Evolutionary conservation across 768 basidiomycete genomes (phyloP).

Genomic region (Infundibulicybe gibba): DNA sequence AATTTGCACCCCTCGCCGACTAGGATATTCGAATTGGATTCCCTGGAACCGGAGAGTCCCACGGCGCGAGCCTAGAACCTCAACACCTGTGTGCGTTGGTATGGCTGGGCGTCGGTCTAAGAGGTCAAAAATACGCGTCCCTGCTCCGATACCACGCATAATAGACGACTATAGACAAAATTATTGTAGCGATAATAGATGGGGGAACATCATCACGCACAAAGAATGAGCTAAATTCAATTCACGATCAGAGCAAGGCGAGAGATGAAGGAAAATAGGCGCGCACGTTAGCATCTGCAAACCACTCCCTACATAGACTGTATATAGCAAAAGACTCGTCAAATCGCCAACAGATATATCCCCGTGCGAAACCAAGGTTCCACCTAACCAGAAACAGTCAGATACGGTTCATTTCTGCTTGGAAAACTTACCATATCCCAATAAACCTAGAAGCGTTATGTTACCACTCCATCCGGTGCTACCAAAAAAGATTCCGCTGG

Average conservation of each 20-base stretch:
- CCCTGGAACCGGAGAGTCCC: conserved; percentile 80
- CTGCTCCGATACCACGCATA: conserved; percentile 96
- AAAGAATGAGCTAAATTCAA: conserved; percentile 41
- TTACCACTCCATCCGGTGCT: conserved; percentile 93
- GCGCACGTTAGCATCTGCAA: conserved; percentile 76
- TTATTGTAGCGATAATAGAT: background rate
- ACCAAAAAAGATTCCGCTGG: conserved; percentile 91
- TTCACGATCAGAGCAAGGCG: conserved; percentile 1
- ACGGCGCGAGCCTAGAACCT: conserved; percentile 50
- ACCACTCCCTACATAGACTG: conserved; percentile 82
- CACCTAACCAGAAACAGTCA: conserved; percentile 46
- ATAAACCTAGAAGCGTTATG: conserved; percentile 78
- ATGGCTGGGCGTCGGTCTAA: conserved; percentile 79
- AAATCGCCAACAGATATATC: conserved; percentile 90
- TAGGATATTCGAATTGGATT: conserved; percentile 88
- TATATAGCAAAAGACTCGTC: conserved; percentile 87
- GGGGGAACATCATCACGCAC: conserved; percentile 17
- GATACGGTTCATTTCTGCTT: background rate
- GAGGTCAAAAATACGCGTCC: conserved; percentile 90
- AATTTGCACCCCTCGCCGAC: conserved; percentile 75
- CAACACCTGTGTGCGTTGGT: conserved; percentile 56
- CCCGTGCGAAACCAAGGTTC: conserved; percentile 84
- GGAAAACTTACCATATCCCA: conserved; percentile 76
- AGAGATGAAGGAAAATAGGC: conserved; percentile 1
- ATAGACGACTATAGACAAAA: conserved; percentile 66